Percentiles rank a stretch among this genome's conserved stretches.
Conservation (phyloP, 352 stramenopile species). For the Pythium graminicola region DNA sequence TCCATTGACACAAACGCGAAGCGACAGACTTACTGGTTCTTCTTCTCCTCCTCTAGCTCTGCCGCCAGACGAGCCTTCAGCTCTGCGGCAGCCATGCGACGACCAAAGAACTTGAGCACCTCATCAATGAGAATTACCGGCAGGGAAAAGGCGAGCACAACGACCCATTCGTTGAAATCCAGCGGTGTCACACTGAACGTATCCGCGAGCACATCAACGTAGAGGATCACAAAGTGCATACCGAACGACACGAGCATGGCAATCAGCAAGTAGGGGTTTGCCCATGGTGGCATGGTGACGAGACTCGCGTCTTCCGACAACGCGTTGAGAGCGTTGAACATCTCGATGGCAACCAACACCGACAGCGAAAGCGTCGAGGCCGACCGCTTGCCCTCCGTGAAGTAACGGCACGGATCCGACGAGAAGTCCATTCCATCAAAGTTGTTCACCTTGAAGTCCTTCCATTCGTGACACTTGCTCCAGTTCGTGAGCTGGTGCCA, state of each 20-base stretch:
- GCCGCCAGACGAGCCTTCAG: constrained; percentile 50
- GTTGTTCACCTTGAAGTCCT: constrained; percentile 89
- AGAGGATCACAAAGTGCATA: constrained; percentile 93
- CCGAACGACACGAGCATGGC: constrained; percentile 91
- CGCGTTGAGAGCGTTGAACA: constrained; percentile 95
- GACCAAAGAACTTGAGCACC: constrained; percentile 90
- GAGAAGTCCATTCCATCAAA: constrained; percentile 89
- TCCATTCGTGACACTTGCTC: constrained; percentile 88
- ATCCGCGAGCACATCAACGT: constrained; percentile 88
- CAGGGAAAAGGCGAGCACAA: constrained; percentile 90
- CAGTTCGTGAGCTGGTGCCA: constrained; percentile 88
- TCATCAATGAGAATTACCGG: constrained; percentile 94
- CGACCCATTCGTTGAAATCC: constrained; percentile 88
- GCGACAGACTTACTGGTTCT: constrained; percentile 32
- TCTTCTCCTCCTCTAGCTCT: too few relatives aligned
- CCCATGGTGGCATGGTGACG: constrained; percentile 90
- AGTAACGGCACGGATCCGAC: constrained; percentile 89
- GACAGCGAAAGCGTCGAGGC: constrained; percentile 92
- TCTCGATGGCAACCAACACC: constrained; percentile 93
- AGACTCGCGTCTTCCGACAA: constrained; percentile 90
- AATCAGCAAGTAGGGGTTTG: constrained; percentile 91
- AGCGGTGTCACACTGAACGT: constrained; percentile 93
- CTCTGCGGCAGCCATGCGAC: constrained; percentile 69
- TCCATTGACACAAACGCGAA: constrained; percentile 8
- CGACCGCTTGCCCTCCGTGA: constrained; percentile 88